Base-by-base conservation (phyloP, 768 basidiomycete genomes). In the Xerocomellus dryophilus region DNA sequence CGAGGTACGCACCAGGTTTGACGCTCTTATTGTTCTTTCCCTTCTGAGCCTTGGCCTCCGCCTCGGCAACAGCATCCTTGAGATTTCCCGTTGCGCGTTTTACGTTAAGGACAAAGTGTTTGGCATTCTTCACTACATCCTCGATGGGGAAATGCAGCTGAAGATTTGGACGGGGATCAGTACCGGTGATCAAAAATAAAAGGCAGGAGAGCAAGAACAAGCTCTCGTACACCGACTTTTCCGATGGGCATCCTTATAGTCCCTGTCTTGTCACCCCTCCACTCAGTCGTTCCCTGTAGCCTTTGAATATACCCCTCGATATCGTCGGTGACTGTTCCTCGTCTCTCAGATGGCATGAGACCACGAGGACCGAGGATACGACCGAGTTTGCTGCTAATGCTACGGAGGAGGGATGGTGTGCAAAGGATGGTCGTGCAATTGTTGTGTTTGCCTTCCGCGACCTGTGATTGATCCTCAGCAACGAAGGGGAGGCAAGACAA, bases 271-370 rank as follows among this genome's bases (percentile, higher is more conserved):
- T 97, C 93, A 9, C 91, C 92, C 71, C 86, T 91, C 93, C 96
- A 99, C 66, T 98, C 94, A 43, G 86, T 84, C 5, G 86, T 85
- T 12, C 90, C 92, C 51, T 84, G 81, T 34, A 96, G 80, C 45
- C 83, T 82, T 61, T 82, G 79, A 52, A 99, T 84, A 59, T 89
- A 95, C 12, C 84, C 84, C 14, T 79, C 85, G 39, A 98, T 78
- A 55, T 98, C 92, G 46, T 93, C 90, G 2, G 92, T 91, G 18
- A 98, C 96, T 1, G 95, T 95, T 5, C 97, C 97, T 53, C 94
- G 81, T 69, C 94, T 85, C 57, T 88, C 91, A 7, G 90, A 89
- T 11, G 97, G 97, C 95, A 99, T 97, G 42, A 98, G 74, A 51
- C 96, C 96, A 48, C 91, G 83, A 39, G 93, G 95, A 62, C 96